phyloP scores from a whole-genome alignment of 257 asterid species.

The Misopates orontium region DNA sequence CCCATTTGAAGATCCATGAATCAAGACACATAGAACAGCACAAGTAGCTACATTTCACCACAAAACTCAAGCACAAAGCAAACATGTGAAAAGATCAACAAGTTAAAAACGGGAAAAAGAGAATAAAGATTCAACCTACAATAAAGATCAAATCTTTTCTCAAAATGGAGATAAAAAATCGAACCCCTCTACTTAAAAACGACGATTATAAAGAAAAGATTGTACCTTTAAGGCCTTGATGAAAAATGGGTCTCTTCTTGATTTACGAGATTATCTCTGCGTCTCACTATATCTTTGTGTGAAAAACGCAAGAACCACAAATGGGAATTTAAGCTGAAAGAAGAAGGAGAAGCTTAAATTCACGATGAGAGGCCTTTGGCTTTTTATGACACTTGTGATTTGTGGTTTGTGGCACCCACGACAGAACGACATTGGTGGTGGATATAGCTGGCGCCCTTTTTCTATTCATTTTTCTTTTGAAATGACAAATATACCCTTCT shows the following conservation, averaged over 20 bases:
- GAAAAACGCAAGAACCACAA: too few relatives aligned
- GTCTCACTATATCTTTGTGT: slow-evolving; percentile 2
- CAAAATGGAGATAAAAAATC: slow-evolving; percentile 15
- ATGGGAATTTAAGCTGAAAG: not conserved
- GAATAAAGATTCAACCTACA: not conserved
- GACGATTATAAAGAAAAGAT: slow-evolving; percentile 4
- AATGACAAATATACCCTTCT: not conserved
- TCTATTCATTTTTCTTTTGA: not conserved
- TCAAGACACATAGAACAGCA: slow-evolving; percentile 16
- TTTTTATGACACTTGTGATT: not conserved
- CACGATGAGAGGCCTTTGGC: not conserved
- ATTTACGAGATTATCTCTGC: slow-evolving; percentile 1
- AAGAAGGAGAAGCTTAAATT: not conserved
- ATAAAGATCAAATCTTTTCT: slow-evolving; percentile 18
- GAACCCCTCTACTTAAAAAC: not conserved
- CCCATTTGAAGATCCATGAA: slow-evolving; percentile 32
- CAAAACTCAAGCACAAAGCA: not conserved
- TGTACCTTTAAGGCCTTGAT: slow-evolving; percentile 37
- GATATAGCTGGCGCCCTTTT: slow-evolving; percentile 3
- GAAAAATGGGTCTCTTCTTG: slow-evolving; percentile 29
- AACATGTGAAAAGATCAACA: not conserved
- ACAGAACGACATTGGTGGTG: not conserved
- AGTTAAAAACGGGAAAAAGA: not conserved
- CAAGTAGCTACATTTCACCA: slow-evolving; percentile 29
- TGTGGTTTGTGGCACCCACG: slow-evolving; percentile 21